Conservation (phyloP, 2,329 filamentous ascomycete species). For the Fusarium caatingaense region DNA sequence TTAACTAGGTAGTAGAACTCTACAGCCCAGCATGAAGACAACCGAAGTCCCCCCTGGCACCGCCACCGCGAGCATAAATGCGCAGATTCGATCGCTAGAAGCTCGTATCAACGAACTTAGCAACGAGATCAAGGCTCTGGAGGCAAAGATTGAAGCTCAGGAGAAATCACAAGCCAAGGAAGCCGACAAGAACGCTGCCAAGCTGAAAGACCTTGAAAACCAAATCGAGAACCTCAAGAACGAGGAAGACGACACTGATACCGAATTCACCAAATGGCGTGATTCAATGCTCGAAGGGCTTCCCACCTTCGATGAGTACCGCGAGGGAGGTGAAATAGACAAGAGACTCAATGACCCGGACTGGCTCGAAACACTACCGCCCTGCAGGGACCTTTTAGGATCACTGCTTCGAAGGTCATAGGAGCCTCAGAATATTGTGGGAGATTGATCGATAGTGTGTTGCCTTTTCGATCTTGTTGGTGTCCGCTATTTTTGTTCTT, state of each 20-base stretch:
- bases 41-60: not conserved
- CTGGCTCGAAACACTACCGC: not conserved
- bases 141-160: not conserved
- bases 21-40: not conserved
- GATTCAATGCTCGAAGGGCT: not conserved
- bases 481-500: not conserved
- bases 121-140: not conserved
- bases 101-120: not conserved
- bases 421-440: not conserved
- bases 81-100: not conserved
- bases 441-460: not conserved
- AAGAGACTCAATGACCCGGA: not conserved
- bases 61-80: accelerated
- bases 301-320: not conserved
- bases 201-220: not conserved
- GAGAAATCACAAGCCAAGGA: not conserved
- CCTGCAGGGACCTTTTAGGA: not conserved
- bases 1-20: not conserved
- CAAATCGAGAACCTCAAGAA: not conserved
- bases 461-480: not conserved
- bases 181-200: not conserved
- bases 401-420: not conserved
- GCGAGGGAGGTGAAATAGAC: not conserved
- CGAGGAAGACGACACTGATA: not conserved
- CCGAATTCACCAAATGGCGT: not conserved